These are phyloP conservation scores for Dendrobium chrysotoxum DNA, from an alignment of 106 monocot genomes.

Conservation along the genomic window DNA sequence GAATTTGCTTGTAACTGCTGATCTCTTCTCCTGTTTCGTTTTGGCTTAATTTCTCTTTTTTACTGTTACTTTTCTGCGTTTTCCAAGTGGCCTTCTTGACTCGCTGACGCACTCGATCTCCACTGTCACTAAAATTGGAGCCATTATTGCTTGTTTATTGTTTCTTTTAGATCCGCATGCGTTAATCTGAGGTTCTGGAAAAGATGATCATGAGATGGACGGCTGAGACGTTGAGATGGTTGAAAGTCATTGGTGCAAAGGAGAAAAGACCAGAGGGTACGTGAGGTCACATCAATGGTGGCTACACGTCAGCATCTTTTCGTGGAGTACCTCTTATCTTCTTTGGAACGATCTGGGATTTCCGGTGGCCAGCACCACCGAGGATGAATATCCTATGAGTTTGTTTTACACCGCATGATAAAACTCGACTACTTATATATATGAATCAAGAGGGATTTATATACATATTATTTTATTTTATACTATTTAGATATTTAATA, in stretches of 20 bases:
- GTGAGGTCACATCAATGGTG: not conserved
- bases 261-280: not conserved
- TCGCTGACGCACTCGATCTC: not conserved
- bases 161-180: constrained; percentile 3
- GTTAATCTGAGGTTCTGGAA: not conserved
- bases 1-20: not conserved
- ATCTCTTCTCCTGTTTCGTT: not conserved
- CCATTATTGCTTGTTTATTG: not conserved
- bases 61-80: too few species aligned
- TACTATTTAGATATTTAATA: too few species aligned
- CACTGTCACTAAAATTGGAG: not conserved
- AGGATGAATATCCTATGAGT: too few species aligned
- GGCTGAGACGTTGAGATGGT: not conserved
- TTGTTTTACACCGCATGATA: not conserved
- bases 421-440: too few species aligned
- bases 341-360: constrained; percentile 5
- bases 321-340: not conserved
- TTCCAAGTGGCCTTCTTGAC: not conserved
- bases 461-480: too few species aligned
- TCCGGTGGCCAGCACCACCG: too few species aligned
- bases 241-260: not conserved
- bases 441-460: too few species aligned
- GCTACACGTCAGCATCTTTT: not conserved
- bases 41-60: not conserved
- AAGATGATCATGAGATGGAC: not conserved